Percentiles rank a stretch among this genome's conserved stretches.
phyloP scores from a whole-genome alignment of 2,329 filamentous ascomycete genomes.

The Xylariaceae sp. region DNA sequence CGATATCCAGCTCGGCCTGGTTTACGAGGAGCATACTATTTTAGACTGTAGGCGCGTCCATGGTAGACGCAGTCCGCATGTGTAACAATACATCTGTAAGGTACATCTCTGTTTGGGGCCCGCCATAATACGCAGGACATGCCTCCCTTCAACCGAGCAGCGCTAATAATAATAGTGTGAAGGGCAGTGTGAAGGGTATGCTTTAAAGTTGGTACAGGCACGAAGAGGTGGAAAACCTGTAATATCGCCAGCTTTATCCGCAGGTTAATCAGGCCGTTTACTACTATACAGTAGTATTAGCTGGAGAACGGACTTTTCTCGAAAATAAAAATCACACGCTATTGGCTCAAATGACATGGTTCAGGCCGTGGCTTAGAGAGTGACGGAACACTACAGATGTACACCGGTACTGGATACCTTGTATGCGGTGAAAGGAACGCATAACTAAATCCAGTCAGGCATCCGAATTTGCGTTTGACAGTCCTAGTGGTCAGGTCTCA shows the following conservation, averaged over 20 bases:
- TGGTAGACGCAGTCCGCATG: too few relatives aligned
- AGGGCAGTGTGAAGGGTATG: too few relatives aligned
- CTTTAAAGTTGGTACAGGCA: background rate
- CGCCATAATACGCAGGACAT: too few relatives aligned
- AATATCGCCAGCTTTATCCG: too few relatives aligned
- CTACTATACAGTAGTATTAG: too few relatives aligned
- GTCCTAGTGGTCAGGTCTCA: conserved; percentile 3
- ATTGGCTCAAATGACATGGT: conserved; percentile 9
- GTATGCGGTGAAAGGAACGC: background rate
- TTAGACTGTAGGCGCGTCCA: conserved; percentile 16
- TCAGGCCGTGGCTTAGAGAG: conserved; percentile 2
- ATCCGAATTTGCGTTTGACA: too few relatives aligned
- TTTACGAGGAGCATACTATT: conserved; percentile 18
- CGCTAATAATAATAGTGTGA: too few relatives aligned
- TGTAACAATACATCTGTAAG: background rate
- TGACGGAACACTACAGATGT: background rate
- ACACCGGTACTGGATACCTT: background rate
- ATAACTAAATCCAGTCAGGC: too few relatives aligned
- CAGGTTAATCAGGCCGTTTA: too few relatives aligned
- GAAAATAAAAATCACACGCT: conserved; percentile 4
- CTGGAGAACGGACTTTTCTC: background rate
- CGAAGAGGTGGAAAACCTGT: background rate
- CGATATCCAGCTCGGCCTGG: conserved; percentile 7
- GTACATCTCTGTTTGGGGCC: too few relatives aligned
- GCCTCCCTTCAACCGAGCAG: too few relatives aligned